A percentile compares a stretch with the other conserved stretches of the same genome.
Evolutionary conservation across 208 protist species (phyloP).

Genomic region (Crithidia mellificae): DNA sequence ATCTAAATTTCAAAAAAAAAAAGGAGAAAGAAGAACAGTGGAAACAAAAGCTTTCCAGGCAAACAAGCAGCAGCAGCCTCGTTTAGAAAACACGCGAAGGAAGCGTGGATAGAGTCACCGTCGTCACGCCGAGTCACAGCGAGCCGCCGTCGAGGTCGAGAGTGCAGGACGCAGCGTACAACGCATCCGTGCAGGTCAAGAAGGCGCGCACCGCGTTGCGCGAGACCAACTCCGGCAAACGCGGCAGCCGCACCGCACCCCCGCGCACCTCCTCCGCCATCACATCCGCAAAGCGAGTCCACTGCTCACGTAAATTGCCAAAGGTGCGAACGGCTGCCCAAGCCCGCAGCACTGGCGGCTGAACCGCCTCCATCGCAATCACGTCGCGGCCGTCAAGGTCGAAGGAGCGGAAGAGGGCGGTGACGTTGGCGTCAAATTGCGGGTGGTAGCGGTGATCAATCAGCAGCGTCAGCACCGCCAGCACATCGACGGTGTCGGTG

Average conservation of each 20-base stretch:
- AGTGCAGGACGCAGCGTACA: conserved; percentile 49
- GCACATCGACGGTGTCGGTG: conserved; percentile 29
- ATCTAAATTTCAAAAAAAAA: background rate
- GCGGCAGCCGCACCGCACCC: conserved; percentile 29
- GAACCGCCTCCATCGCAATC: conserved; percentile 55
- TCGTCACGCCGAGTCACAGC: no score
- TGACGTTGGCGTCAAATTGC: conserved; percentile 53
- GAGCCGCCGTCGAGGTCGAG: conserved; percentile 66
- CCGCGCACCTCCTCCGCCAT: conserved; percentile 38
- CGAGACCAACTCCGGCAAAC: conserved; percentile 34
- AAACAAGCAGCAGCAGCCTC: no score
- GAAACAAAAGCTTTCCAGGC: no score
- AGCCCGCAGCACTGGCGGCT: conserved; percentile 41
- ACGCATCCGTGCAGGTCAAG: conserved; percentile 37
- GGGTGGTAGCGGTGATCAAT: conserved; percentile 66
- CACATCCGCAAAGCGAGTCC: conserved; percentile 55
- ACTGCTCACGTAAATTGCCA: conserved; percentile 67
- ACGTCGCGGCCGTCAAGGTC: conserved; percentile 44
- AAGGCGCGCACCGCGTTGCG: conserved; percentile 39
- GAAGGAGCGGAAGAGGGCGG: conserved; percentile 66
- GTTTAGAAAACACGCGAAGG: no score
- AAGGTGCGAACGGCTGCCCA: conserved; percentile 74
- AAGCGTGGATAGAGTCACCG: no score
- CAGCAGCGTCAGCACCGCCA: conserved; percentile 56
- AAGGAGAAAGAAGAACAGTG: background rate